Evolutionary conservation across 768 basidiomycete genomes (phyloP).

Genomic region (Suillus occidentalis): DNA sequence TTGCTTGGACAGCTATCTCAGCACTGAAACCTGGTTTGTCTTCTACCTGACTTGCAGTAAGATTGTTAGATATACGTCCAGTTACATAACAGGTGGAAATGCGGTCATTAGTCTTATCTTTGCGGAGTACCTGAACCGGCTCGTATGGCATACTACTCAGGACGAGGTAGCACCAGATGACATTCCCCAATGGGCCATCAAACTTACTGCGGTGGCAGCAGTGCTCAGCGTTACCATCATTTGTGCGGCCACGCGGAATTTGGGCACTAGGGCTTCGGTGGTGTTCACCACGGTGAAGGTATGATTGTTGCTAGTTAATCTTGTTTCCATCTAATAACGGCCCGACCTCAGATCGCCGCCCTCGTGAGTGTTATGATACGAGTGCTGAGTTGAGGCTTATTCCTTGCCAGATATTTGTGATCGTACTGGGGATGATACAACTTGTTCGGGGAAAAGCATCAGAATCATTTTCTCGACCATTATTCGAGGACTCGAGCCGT

Average conservation of each 20-base stretch:
- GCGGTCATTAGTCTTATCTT: conserved; percentile 90
- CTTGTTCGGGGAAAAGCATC: conserved; percentile 70
- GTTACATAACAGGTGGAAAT: conserved; percentile 50
- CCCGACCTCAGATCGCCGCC: conserved; percentile 51
- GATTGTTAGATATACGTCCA: conserved; percentile 1
- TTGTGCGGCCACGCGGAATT: conserved; percentile 72
- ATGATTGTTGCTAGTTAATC: conserved; percentile 12
- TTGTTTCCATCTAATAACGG: neutral
- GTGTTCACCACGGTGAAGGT: conserved; percentile 91
- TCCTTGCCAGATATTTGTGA: conserved; percentile 60
- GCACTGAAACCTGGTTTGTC: conserved; percentile 76
- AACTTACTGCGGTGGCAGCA: conserved; percentile 76
- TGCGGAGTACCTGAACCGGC: conserved; percentile 88
- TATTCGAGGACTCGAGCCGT: conserved; percentile 71
- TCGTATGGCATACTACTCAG: conserved; percentile 77
- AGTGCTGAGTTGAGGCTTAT: conserved; percentile 4
- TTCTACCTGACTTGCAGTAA: conserved; percentile 2
- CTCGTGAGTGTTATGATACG: conserved; percentile 47
- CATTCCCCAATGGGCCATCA: conserved; percentile 90
- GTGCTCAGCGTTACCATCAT: conserved; percentile 72
- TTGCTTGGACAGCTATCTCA: conserved; percentile 92
- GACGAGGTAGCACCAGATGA: conserved; percentile 71
- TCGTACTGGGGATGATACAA: conserved; percentile 76
- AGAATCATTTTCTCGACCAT: conserved; percentile 59
- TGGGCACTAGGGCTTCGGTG: conserved; percentile 81